phyloP scores from a whole-genome alignment of 805 yeast genomes.

The Ogataea parapolymorpha region DNA sequence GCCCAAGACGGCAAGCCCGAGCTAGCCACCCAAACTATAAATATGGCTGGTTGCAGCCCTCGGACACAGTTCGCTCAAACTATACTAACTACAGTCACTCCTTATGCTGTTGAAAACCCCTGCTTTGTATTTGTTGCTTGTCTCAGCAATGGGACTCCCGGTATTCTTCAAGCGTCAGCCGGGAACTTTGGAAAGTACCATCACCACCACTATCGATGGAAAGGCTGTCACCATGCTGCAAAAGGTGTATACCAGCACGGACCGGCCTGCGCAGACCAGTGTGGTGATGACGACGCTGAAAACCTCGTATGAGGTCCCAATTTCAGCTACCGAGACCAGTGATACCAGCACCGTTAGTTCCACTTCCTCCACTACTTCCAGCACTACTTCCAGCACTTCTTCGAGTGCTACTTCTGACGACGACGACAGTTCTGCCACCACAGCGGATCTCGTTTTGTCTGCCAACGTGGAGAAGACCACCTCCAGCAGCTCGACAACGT shows the following conservation, averaged over 20 bases:
- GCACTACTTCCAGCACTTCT: neutral
- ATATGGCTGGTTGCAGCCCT: neutral
- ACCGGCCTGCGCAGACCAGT: slow-evolving; percentile 19
- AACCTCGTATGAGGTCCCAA: slow-evolving; percentile 12
- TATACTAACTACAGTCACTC: slow-evolving; percentile 11
- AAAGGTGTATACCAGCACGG: slow-evolving; percentile 29
- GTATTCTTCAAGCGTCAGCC: slow-evolving; percentile 7
- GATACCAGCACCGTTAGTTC: slow-evolving; percentile 3
- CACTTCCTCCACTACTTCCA: neutral
- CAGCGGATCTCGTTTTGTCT: slow-evolving; percentile 3
- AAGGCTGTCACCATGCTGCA: slow-evolving; percentile 21
- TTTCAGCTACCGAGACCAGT: slow-evolving; percentile 3
- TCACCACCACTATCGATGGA: slow-evolving; percentile 21
- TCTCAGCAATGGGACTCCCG: slow-evolving; percentile 16
- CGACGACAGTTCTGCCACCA: neutral
- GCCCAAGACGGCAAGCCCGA: slow-evolving; percentile 3
- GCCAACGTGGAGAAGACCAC: slow-evolving; percentile 4
- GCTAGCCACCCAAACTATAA: slow-evolving; percentile 8
- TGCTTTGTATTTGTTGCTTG: slow-evolving; percentile 11
- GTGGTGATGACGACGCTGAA: slow-evolving; percentile 20
- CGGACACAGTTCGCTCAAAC: neutral
- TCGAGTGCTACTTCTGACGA: slow-evolving; percentile 4
- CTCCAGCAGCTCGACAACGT: slow-evolving; percentile 9
- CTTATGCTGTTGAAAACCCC: slow-evolving; percentile 13
- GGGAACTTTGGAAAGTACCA: slow-evolving; percentile 12